A percentile compares a stretch with the other conserved stretches of the same genome.
Conservation (phyloP, 495 filamentous ascomycete species). For the Letharia lupina region DNA sequence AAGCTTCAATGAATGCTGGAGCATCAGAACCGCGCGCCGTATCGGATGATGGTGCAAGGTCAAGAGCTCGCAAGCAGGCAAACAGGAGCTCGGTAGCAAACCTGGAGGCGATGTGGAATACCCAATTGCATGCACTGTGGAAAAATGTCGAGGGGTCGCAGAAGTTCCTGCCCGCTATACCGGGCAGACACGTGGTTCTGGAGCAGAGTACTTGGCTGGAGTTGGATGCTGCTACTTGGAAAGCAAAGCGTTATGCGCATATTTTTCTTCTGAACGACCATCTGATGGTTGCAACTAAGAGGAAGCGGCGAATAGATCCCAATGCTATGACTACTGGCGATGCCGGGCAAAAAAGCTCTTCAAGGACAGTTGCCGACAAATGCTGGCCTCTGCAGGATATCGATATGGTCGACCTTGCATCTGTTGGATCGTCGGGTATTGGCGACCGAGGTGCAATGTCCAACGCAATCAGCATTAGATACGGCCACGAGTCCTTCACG, state of each 20-base stretch:
- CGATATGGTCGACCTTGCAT: conserved; percentile 77
- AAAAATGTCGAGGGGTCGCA: conserved; percentile 94
- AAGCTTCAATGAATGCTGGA: conserved; percentile 48
- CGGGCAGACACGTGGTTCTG: conserved; percentile 82
- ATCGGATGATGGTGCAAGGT: conserved; percentile 35
- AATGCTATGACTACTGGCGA: conserved; percentile 48
- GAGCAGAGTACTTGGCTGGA: conserved; percentile 91
- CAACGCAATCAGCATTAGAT: conserved; percentile 85
- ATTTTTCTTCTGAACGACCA: conserved; percentile 94
- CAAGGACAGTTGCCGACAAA: conserved; percentile 80
- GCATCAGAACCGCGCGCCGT: conserved; percentile 24
- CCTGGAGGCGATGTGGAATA: conserved; percentile 89
- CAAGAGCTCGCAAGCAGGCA: conserved; percentile 37
- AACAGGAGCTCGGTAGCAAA: conserved; percentile 68
- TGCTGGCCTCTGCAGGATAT: conserved; percentile 95
- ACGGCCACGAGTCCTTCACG: conserved; percentile 86
- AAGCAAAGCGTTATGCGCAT: conserved; percentile 72
- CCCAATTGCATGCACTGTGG: conserved; percentile 73
- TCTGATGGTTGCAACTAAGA: conserved; percentile 77
- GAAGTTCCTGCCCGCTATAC: conserved; percentile 86
- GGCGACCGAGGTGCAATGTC: conserved; percentile 55
- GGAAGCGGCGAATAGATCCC: conserved; percentile 77
- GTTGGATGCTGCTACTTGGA: conserved; percentile 94
- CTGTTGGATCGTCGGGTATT: conserved; percentile 46
- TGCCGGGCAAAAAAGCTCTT: conserved; percentile 61